A percentile compares a stretch with the other conserved stretches of the same genome.
Conservation (phyloP, 768 basidiomycete species). For the Pilatotrama ljubarskyi region DNA sequence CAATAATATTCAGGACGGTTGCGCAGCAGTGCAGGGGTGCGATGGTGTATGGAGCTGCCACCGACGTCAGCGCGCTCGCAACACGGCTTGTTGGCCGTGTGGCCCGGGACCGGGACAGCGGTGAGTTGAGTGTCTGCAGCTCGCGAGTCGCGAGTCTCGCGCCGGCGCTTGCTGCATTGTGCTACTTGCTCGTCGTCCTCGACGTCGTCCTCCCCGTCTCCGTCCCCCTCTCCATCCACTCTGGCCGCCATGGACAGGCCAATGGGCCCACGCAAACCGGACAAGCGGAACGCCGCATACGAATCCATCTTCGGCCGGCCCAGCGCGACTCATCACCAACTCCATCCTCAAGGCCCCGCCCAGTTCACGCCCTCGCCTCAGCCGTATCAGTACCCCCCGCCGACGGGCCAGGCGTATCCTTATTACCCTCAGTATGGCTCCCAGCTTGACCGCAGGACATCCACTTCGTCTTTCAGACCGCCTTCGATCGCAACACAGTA, state of each 20-base stretch:
- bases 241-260: slow-evolving; percentile 47
- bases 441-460: slow-evolving; percentile 48
- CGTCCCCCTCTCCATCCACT: background rate
- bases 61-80: slow-evolving; percentile 9
- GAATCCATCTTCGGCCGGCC: slow-evolving; percentile 87
- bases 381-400: slow-evolving; percentile 41
- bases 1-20: background rate
- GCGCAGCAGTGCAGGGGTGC: background rate
- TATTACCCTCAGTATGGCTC: slow-evolving; percentile 31
- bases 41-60: slow-evolving; percentile 9
- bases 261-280: slow-evolving; percentile 59
- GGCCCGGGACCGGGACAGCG: background rate
- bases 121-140: background rate
- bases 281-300: slow-evolving; percentile 81
- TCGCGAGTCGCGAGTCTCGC: slow-evolving; percentile 1
- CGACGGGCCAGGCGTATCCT: slow-evolving; percentile 27
- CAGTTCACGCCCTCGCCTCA: slow-evolving; percentile 36
- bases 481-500: slow-evolving; percentile 27
- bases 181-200: slow-evolving; percentile 16
- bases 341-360: slow-evolving; percentile 29
- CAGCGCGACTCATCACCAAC: slow-evolving; percentile 52
- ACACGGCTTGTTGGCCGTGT: background rate
- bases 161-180: slow-evolving; percentile 16
- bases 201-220: slow-evolving; percentile 8
- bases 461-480: slow-evolving; percentile 42